Evolutionary conservation across 2,329 filamentous ascomycete species (phyloP).

Genomic region (Colletotrichum sp.): DNA sequence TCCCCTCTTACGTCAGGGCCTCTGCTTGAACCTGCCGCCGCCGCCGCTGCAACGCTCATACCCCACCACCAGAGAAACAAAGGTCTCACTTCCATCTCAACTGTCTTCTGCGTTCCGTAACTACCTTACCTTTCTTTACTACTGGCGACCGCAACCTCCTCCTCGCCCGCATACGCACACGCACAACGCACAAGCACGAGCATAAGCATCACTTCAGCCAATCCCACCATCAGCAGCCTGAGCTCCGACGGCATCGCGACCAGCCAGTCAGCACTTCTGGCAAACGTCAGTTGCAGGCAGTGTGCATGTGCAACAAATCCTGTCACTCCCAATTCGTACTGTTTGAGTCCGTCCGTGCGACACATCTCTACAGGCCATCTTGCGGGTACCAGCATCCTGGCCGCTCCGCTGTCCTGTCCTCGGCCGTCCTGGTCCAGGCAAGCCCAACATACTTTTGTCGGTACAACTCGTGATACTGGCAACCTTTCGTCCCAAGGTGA

Average conservation of each 20-base stretch:
- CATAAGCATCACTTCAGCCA: neutral
- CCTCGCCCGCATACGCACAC: neutral
- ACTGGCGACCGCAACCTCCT: neutral
- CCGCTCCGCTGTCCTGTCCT: neutral
- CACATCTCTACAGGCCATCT: neutral
- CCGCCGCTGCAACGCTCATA: neutral
- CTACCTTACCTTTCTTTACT: neutral
- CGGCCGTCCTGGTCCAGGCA: neutral
- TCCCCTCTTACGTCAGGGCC: neutral
- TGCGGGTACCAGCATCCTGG: neutral
- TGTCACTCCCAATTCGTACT: neutral
- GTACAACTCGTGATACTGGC: neutral
- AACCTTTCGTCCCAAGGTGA: neutral
- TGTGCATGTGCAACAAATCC: neutral
- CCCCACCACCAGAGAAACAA: neutral
- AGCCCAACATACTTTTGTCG: neutral
- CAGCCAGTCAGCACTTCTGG: neutral
- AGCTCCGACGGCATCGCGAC: neutral
- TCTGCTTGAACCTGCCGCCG: neutral
- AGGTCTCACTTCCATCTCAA: neutral
- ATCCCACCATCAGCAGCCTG: neutral
- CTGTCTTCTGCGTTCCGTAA: neutral
- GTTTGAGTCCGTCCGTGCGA: neutral
- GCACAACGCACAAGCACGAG: neutral
- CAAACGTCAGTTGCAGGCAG: neutral